These are phyloP conservation scores for Paramecium tetraurelia DNA, from an alignment of 73 alveolate species.

Conservation along the genomic window DNA sequence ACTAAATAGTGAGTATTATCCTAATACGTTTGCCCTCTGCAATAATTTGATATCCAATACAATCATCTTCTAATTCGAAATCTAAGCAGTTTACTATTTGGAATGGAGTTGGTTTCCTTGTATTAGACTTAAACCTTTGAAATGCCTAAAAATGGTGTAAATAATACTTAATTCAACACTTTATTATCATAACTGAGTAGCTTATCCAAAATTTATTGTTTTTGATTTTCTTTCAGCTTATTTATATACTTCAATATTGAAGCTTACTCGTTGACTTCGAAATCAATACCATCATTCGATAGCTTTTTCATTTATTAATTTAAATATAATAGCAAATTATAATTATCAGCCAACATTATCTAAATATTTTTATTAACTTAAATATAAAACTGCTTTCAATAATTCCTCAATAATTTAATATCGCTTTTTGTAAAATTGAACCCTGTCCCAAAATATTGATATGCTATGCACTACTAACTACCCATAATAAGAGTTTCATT, in stretches of 20 bases:
- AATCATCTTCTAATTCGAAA: not conserved
- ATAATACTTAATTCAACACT: not conserved
- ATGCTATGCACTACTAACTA: not conserved
- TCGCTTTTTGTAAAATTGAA: not conserved
- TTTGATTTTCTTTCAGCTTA: not conserved
- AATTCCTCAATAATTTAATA: not conserved
- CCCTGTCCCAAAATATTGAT: not conserved
- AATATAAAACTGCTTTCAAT: not conserved
- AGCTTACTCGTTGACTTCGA: not conserved
- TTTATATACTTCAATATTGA: not conserved
- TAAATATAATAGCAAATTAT: not conserved
- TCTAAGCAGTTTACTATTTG: not conserved
- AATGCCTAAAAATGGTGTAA: not conserved
- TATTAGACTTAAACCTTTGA: not conserved
- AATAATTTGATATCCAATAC: not conserved
- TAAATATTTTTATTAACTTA: not conserved
- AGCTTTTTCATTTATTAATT: not conserved
- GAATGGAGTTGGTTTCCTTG: not conserved
- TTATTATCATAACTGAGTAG: not conserved
- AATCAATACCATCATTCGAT: not conserved
- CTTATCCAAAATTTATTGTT: not conserved
- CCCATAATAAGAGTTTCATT: no score
- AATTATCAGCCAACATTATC: not conserved
- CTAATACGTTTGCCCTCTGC: conserved; percentile 1
- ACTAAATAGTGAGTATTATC: not conserved